Evolutionary conservation across 768 basidiomycete species (phyloP), one percentile per base, ranked within the genome.

Genomic region (Boletus pseudo-olivaceus): DNA sequence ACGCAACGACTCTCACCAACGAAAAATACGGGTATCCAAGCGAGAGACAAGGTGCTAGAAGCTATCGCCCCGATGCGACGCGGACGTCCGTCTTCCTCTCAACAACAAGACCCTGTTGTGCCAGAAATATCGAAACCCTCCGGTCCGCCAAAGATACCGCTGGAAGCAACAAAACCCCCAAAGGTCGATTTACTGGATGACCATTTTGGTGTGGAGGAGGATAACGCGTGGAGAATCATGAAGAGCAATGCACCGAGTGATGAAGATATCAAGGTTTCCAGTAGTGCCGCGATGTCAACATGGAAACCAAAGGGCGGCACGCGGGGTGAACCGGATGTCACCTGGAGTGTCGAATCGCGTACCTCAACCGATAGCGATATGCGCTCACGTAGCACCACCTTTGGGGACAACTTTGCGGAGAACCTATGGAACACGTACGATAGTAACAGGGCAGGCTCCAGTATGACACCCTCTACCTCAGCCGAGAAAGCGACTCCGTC

Each of bases 21-120:
- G n/a, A 72, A 65, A 48, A 58, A 79, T 57, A 76, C 82, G 29
- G 87, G 84, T 27, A 65, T 85, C 30, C 84, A 88, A 61, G 85
- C 85, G 9, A 82, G 87, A 38, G 88, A 91, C 53, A 87, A 83
- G 62, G 87, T 88, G 5, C 74, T 90, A 19, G 89, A 90, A 60
- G 88, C 88, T 12, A 87, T 90, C 52, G 84, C 85, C 32, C 88
- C 90, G 0, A 84, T 88, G 84, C 81, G 88, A 37, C 76, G 87
- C 33, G 89, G 88, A 17, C 77, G 88, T 23, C 87, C 87, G 3
- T 67, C 71, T 59, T 56, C 57, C 46, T 65, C 72, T 34, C 68
- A 71, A 54, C 72, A 73, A 23, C 65, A 76, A 9, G 67, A 63
- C 5, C 38, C 73, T 5, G 72, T 67, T 56, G 72, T 73, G 4